Evolutionary conservation across 2,329 filamentous ascomycete species (phyloP), one percentile per base, ranked within the genome.

Genomic region (Penicillium sp.): DNA sequence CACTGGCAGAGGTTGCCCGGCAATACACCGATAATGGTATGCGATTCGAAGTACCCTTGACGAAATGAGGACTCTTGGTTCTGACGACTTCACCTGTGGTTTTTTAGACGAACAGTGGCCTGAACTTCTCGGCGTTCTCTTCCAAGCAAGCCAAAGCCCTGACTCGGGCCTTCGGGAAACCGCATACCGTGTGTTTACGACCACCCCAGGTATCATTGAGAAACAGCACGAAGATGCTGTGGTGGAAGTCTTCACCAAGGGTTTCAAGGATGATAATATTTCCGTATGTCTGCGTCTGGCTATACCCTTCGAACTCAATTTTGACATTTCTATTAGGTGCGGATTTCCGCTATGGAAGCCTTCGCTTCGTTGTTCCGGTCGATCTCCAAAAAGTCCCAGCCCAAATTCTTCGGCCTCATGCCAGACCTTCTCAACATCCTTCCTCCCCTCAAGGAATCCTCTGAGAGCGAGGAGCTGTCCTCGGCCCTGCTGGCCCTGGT

Each of bases 301-400:
- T 31, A 18, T 37, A 6, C 22, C 4, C 13, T 37, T 42, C 4
- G 5, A 40, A 10, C 13, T 39, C 48, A 52, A 13, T 40, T 26
- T 29, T 60, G 35, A 63, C 46, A 6, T 40, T 35, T 56, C 60
- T 53, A 59, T 24, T 62, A 93, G 85, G 93, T 99, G 56, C 89
- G 92, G 62, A 85, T 99, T 56, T 88, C 92, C 45, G 92, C 94
- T 54, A 96, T 97, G 86, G 92, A 97, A 72, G 94, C 94, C 8
- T 99, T 99, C 72, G 89, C 93, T 18, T 88, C 92, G 3, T 97
- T 99, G 79, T 99, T 99, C 83, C 85, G 90, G 64, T 94, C 89
- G 55, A 85, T 97, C 66, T 83, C 80, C 70, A 97, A 95, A 80
- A 96, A 95, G 76, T 84, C 85, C 16, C 92, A 97, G 74, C 78